These are phyloP conservation scores for Alloteropsis semialata DNA, from an alignment of 176 grass and related monocot species.

Conservation along the genomic window DNA sequence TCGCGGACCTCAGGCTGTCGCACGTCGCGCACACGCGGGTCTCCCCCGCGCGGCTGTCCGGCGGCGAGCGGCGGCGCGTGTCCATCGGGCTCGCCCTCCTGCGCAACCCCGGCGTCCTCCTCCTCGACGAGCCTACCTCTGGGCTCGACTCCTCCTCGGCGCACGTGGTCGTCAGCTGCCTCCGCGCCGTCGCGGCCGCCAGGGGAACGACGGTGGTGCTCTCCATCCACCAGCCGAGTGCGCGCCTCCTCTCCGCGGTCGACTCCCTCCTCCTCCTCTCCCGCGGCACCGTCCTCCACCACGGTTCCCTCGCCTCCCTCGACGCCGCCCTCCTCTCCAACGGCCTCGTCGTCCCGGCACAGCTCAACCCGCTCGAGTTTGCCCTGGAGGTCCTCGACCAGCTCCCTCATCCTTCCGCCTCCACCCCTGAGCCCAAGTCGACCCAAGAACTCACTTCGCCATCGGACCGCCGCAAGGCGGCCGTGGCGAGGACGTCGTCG, in stretches of 20 bases:
- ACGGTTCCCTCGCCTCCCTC: conserved; percentile 72
- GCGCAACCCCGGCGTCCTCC: conserved; percentile 61
- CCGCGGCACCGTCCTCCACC: conserved; percentile 76
- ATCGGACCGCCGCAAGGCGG: background rate
- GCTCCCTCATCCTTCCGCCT: conserved; percentile 41
- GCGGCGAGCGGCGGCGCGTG: conserved; percentile 82
- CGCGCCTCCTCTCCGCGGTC: conserved; percentile 74
- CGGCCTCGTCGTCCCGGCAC: conserved; percentile 57
- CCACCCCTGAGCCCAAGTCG: conserved; percentile 17
- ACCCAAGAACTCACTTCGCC: background rate
- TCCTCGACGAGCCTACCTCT: conserved; percentile 93
- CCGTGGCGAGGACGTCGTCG: background rate
- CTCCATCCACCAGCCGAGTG: conserved; percentile 93
- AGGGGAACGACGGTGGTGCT: conserved; percentile 66
- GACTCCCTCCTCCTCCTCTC: conserved; percentile 91
- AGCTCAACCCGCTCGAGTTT: conserved; percentile 91
- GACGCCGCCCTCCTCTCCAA: conserved; percentile 58
- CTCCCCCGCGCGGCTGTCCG: conserved; percentile 56
- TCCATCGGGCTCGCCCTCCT: conserved; percentile 86
- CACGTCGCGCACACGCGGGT: conserved; percentile 68
- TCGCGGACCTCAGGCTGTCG: conserved; percentile 61
- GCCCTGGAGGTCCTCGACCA: conserved; percentile 83
- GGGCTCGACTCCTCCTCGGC: conserved; percentile 87
- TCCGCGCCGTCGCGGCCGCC: conserved; percentile 55
- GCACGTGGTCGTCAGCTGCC: conserved; percentile 65